phyloP scores from a whole-genome alignment of 2,329 filamentous ascomycete species.

The Botrytis byssoidea region DNA sequence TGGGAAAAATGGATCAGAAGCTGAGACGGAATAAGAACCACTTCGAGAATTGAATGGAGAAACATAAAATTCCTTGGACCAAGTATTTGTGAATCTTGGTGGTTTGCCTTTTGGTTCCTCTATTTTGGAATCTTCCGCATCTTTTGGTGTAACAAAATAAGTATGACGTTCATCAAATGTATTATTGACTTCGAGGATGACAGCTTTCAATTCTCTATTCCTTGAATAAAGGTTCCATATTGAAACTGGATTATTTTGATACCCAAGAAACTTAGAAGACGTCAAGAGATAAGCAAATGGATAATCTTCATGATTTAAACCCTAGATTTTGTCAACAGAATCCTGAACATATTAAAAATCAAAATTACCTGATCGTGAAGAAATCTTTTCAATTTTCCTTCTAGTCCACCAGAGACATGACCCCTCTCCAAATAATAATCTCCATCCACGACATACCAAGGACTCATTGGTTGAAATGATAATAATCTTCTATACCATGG shows the following conservation, averaged over 20 bases:
- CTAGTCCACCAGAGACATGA: slow-evolving; percentile 51
- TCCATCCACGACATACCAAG: slow-evolving; percentile 58
- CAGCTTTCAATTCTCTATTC: slow-evolving; percentile 56
- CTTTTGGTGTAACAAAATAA: slow-evolving; percentile 56
- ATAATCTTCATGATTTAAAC: slow-evolving; percentile 58
- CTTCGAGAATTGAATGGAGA: slow-evolving; percentile 69
- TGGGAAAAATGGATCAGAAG: slow-evolving; percentile 48
- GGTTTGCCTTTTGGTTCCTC: slow-evolving; percentile 22
- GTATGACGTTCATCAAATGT: slow-evolving; percentile 70
- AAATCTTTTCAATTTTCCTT: slow-evolving; percentile 61
- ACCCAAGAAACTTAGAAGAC: slow-evolving; percentile 65
- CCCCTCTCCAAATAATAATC: slow-evolving; percentile 61
- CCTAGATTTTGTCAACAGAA: slow-evolving; percentile 43
- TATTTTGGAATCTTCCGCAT: slow-evolving; percentile 27
- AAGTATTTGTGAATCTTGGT: slow-evolving; percentile 49
- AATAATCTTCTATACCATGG: slow-evolving; percentile 38
- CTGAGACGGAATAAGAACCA: slow-evolving; percentile 52
- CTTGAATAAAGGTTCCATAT: slow-evolving; percentile 75
- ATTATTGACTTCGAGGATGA: slow-evolving; percentile 74
- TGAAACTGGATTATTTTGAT: slow-evolving; percentile 72
- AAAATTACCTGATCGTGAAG: slow-evolving; percentile 53
- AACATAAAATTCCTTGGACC: slow-evolving; percentile 73
- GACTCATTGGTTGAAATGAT: slow-evolving; percentile 31
- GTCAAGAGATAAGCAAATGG: slow-evolving; percentile 70
- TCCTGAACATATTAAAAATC: not conserved